These are phyloP conservation scores for Amanita exitialis DNA, from an alignment of 768 basidiomycete genomes.

Conservation along the genomic window DNA sequence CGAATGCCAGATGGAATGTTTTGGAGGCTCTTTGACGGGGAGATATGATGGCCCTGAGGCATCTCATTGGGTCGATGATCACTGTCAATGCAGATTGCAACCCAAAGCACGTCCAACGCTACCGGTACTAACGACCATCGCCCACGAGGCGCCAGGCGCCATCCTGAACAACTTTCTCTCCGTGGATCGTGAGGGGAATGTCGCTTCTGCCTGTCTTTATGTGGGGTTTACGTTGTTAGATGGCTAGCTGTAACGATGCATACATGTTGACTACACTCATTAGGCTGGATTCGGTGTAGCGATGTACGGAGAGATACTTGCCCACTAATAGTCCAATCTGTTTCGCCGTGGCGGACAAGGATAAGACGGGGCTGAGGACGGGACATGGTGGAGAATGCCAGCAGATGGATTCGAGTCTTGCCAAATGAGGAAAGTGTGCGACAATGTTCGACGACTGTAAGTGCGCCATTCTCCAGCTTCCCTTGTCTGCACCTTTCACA, in stretches of 20 bases:
- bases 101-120: not conserved
- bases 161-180: slow-evolving; percentile 59
- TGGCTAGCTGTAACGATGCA: not conserved
- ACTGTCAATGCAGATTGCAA: slow-evolving; percentile 26
- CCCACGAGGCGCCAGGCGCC: slow-evolving; percentile 66
- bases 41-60: slow-evolving; percentile 71
- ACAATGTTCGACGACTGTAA: slow-evolving; percentile 62
- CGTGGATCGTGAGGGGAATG: slow-evolving; percentile 75
- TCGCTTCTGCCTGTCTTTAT: slow-evolving; percentile 77
- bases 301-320: slow-evolving; percentile 19
- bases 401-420: not conserved
- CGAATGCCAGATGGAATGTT: slow-evolving; percentile 80
- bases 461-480: slow-evolving; percentile 15
- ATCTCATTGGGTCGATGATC: slow-evolving; percentile 68
- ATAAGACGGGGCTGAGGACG: slow-evolving; percentile 65
- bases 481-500: slow-evolving; percentile 20
- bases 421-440: not conserved
- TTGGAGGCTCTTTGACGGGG: slow-evolving; percentile 80
- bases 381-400: slow-evolving; percentile 16
- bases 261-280: slow-evolving; percentile 6
- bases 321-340: slow-evolving; percentile 91
- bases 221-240: not conserved
- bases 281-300: not conserved
- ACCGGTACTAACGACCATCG: slow-evolving; percentile 50
- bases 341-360: slow-evolving; percentile 82